Evolutionary conservation across 2,329 filamentous ascomycete species (phyloP).

Genomic region (Penicillium sp.): DNA sequence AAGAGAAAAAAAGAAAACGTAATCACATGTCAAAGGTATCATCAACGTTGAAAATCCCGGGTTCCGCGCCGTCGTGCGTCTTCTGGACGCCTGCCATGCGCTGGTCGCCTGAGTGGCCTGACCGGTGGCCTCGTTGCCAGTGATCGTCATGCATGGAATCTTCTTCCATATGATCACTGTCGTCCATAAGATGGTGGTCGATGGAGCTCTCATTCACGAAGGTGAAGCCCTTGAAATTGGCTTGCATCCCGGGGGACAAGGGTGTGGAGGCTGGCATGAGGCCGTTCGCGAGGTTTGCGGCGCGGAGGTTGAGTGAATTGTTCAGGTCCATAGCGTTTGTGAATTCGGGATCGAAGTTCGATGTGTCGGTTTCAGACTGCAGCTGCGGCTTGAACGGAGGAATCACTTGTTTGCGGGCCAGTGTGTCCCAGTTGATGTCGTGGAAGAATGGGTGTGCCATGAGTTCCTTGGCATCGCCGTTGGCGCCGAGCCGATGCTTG

Average conservation of each 20-base stretch:
- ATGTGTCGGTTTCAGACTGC: constrained; percentile 92
- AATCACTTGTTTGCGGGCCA: constrained; percentile 86
- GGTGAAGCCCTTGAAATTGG: constrained; percentile 97
- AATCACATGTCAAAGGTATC: constrained; percentile 48
- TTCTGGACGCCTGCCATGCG: constrained; percentile 47
- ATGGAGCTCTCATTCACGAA: constrained; percentile 98
- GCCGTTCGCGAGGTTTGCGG: constrained; percentile 78
- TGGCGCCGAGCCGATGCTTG: constrained; percentile 88
- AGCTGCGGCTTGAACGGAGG: constrained; percentile 98
- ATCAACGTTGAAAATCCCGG: constrained; percentile 45
- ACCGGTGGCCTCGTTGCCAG: constrained; percentile 35
- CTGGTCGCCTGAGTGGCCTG: constrained; percentile 35
- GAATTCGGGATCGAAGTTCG: constrained; percentile 98
- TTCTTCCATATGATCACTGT: constrained; percentile 44
- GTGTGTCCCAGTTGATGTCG: constrained; percentile 87
- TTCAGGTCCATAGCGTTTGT: constrained; percentile 88
- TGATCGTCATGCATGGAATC: constrained; percentile 41
- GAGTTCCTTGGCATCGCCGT: constrained; percentile 86
- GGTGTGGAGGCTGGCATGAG: constrained; percentile 83
- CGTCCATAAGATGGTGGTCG: constrained; percentile 56
- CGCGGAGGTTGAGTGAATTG: constrained; percentile 84
- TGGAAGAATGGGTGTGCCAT: constrained; percentile 93
- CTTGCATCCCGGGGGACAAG: constrained; percentile 90
- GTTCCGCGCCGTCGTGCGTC: constrained; percentile 38
- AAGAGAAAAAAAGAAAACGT: constrained; percentile 26